Evolutionary conservation across 2,329 filamentous ascomycete genomes (phyloP).

Genomic region (Paraphaeosphaeria minitans): DNA sequence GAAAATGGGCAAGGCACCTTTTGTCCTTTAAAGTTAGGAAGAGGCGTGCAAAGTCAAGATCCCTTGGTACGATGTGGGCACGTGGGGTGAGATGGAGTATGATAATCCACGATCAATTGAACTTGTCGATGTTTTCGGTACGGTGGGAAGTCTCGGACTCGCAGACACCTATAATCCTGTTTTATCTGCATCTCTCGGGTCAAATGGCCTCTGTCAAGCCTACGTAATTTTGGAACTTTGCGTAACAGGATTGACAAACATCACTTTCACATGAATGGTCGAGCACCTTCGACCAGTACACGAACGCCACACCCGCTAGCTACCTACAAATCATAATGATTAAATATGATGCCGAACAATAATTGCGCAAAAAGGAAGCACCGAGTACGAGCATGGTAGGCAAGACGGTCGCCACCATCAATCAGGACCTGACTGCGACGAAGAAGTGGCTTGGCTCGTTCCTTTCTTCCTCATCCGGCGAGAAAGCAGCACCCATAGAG

Average conservation of each 20-base stretch:
- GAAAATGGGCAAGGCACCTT: not conserved
- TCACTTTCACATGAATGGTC: not conserved
- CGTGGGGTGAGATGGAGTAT: not conserved
- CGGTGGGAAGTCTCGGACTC: not conserved
- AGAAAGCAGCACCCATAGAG: not conserved
- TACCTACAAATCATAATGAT: conserved; percentile 1
- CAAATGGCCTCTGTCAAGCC: not conserved
- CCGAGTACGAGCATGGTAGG: not conserved
- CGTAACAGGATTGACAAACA: not conserved
- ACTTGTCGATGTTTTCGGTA: not conserved
- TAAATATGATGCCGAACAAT: not conserved
- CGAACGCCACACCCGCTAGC: not conserved
- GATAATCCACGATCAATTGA: not conserved
- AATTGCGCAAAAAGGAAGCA: not conserved
- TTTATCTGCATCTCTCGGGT: not conserved
- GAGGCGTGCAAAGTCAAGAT: not conserved
- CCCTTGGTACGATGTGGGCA: not conserved
- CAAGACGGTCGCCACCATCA: not conserved
- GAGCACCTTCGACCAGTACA: not conserved
- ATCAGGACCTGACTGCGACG: not conserved
- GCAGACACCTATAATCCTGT: not conserved
- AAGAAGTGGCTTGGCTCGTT: not conserved
- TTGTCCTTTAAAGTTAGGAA: not conserved
- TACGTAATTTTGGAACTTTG: not conserved
- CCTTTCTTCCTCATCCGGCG: not conserved